Base-by-base conservation (phyloP, 2,329 filamentous ascomycete species). In the Epichloe hybrida region DNA sequence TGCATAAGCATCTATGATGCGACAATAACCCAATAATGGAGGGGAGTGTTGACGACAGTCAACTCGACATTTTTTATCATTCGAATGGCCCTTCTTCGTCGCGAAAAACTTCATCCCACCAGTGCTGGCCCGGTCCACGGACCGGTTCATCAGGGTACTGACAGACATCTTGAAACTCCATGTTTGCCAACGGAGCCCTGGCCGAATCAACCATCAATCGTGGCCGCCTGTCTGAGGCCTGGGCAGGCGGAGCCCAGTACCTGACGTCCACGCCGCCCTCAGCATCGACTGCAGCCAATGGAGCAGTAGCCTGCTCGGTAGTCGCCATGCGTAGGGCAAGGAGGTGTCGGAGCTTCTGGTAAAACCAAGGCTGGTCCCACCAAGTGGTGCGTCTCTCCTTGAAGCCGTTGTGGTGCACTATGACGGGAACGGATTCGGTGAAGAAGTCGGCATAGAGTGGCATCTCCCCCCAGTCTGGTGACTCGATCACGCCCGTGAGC, bases 291-390 rank as follows among this genome's bases (percentile, higher is more conserved):
- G 21, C 15, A 5, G 40, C 40, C 9, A 43, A 43, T 43, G 40
- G 21, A 20, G 40, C 17, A 12, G 40, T 3, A 17, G 17, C 12
- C 40, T 11, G 40, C 12, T 43, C 40, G 9, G 17, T 17, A 12
- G 40, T 20, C 2, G 21, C 40, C 11, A 43, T 13, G 21, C 40
- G 17, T 7, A 43, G 15, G 23, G 38, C 13, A n/a, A 61, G 50
- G 5, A 31, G 27, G 27, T 52, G 50, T 38, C 57, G 54, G 8
- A 63, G 54, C 13, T 57, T 46, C 1, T 54, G 56, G 21, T 56
- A 55, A 31, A 55, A 61, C 60, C 59, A 63, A 3, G 51, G 54
- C 36, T 55, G 53, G 21, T 57, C 52, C 61, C 61, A 62, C 59
- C 61, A 63, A 3, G 44, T 27, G 2, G 46, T 48, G 31, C 56